Evolutionary conservation across 352 stramenopile genomes (phyloP), one percentile per base, ranked within the genome.

Genomic region (Phytopythium litorale): DNA sequence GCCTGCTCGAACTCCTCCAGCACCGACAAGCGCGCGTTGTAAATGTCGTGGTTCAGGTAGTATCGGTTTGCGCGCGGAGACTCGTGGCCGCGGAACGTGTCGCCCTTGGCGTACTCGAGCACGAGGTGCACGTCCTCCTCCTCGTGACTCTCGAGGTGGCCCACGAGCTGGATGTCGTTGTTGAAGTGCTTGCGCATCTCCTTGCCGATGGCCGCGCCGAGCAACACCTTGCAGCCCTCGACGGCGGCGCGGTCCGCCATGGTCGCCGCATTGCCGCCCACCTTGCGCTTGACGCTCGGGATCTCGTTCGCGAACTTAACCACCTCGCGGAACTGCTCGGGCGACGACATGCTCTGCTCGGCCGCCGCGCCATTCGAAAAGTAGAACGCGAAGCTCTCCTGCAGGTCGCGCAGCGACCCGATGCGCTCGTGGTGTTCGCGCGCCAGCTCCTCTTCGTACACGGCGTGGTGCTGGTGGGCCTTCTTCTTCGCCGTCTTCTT

Each of bases 1-100:
- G 76, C 73, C 9, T 73, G 33, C 60, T 88, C 83, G 64, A 94
- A 94, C 56, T 88, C 79, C 58, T 94, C 85, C 11, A 94, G 60
- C 33, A 92, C 85, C 16, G 85, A 92, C 45, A 94, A 59, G 8
- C 75, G 78, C 15, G 85, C 83, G 56, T 94, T 94, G 70, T 94
- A 84, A 35, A 92, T 87, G 60, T 94, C 85, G 66, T 94, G 85
- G 68, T 94, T 94, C 19, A 94, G 72, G 56, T 94, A 94, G 60
- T 94, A 94, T 13, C 85, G 70, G 63, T 94, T 94, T 42, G 85
- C 85, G 40, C 85, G 83, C 16, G 83, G 83, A 7, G 85, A 89
- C 33, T 62, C 67, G 59, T 90, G 71, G 54, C 74, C 76, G 42
- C 78, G 72, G 56, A 92, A 91, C 21, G 54, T 55, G 51, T 94